phyloP scores from a whole-genome alignment of 257 asterid genomes.

The Rubia yunnanensis region DNA sequence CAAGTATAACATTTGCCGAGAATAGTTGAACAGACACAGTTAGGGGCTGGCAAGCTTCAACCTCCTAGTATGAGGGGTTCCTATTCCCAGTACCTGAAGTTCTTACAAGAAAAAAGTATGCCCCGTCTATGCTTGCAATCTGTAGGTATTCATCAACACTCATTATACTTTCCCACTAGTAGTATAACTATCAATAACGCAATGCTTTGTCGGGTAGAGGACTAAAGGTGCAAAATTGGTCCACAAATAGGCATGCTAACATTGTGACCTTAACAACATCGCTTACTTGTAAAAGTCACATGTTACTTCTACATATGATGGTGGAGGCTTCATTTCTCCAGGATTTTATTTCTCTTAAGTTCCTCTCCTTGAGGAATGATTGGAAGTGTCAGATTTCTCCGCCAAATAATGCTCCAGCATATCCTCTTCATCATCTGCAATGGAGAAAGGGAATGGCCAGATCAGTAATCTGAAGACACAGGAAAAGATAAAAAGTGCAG shows the following conservation, averaged over 20 bases:
- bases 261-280: not conserved
- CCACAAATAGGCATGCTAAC: not conserved
- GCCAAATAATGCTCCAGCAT: slow-evolving; percentile 96
- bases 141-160: not conserved
- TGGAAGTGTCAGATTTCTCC: slow-evolving; percentile 42
- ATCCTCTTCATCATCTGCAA: slow-evolving; percentile 82
- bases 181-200: not conserved
- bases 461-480: not conserved
- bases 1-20: not conserved
- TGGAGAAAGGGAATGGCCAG: not conserved
- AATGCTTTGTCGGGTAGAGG: not conserved
- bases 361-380: slow-evolving; percentile 31
- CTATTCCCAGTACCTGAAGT: not conserved
- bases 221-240: slow-evolving; percentile 10
- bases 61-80: not conserved
- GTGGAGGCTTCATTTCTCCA: not conserved
- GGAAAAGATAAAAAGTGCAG: slow-evolving; percentile 2
- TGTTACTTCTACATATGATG: not conserved
- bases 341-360: not conserved
- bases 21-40: not conserved
- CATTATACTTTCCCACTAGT: not conserved
- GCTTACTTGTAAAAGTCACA: not conserved
- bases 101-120: not conserved
- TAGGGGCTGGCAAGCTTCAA: too few relatives aligned
- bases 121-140: not conserved